phyloP scores from a whole-genome alignment of 2,329 filamentous ascomycete species.

The Juglanconis sp. region DNA sequence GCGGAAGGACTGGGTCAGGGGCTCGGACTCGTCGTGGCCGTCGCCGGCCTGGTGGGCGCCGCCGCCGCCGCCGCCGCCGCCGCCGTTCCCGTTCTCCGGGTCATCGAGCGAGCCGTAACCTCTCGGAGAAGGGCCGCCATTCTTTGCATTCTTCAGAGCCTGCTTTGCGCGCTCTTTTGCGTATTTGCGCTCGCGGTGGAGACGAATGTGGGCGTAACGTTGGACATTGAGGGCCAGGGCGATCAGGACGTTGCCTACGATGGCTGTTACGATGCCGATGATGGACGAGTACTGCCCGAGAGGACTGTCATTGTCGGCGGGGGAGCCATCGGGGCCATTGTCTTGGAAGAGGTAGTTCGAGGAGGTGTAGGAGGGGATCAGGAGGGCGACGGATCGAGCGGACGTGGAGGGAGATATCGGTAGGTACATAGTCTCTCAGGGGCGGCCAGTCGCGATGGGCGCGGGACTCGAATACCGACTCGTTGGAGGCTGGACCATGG shows the following conservation, averaged over 20 bases:
- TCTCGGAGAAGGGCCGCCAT: slow-evolving; percentile 20
- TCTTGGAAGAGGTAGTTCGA: slow-evolving; percentile 16
- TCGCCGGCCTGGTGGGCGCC: slow-evolving; percentile 32
- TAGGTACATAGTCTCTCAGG: slow-evolving; percentile 17
- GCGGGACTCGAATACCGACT: slow-evolving; percentile 6
- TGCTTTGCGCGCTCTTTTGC: slow-evolving; percentile 53
- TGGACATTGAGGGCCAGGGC: slow-evolving; percentile 95
- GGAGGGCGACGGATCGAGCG: slow-evolving; percentile 11
- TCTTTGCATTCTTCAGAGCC: slow-evolving; percentile 46
- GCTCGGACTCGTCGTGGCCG: slow-evolving; percentile 44
- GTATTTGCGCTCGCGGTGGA: slow-evolving; percentile 67
- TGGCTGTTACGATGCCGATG: slow-evolving; percentile 91
- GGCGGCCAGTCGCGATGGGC: slow-evolving; percentile 13
- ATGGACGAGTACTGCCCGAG: slow-evolving; percentile 81
- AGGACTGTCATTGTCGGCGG: slow-evolving; percentile 37
- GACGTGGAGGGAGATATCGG: slow-evolving; percentile 8
- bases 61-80: slow-evolving; percentile 22
- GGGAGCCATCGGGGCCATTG: slow-evolving; percentile 21
- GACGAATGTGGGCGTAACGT: slow-evolving; percentile 85
- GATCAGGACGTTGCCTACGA: slow-evolving; percentile 89
- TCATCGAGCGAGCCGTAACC: slow-evolving; percentile 28
- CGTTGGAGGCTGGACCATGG: slow-evolving; percentile 8
- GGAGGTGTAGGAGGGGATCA: slow-evolving; percentile 17
- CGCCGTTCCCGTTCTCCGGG: slow-evolving; percentile 23
- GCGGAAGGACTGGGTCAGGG: slow-evolving; percentile 48